Evolutionary conservation across 2,329 filamentous ascomycete species (phyloP), one percentile per base, ranked within the genome.

Genomic region (Escovopsis sp.): DNA sequence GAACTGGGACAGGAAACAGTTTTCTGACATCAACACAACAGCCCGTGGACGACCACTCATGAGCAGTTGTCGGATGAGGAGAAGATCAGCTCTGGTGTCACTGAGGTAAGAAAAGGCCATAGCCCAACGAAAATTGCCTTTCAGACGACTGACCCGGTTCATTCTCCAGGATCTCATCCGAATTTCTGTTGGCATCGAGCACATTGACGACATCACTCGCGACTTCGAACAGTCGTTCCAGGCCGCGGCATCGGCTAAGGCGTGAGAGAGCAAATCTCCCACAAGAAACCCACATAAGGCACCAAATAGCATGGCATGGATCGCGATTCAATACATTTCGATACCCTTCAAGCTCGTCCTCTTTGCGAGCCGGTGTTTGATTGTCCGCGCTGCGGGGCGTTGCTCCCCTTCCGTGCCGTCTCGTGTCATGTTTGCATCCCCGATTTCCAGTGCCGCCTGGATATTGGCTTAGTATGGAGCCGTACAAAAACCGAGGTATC

Each of bases 181-280:
- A 48, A 91, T 96, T 56, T 95, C 88, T 0, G 88, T 95, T 45
- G 89, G 89, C 40, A 94, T 83, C 1, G 89, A 96, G 67, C 87
- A 95, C 61, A 94, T 96, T 58, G 88, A 94, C 66, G 89, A 96
- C 57, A 95, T 96, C 54, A 91, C 94, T 56, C 82, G 79, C 52
- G 89, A 96, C 64, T 95, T 96, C 58, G 81, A 89, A 62, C 88
- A 94, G 68, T 84, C 84, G 0, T 93, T 95, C 63, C 72, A 76
- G 57, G 71, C 74, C 24, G 71, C 74, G 0, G 54, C 27, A 3
- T 4, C 27, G 4, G 27, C 27, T 11, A 9, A 30, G 27, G 5
- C 27, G 7, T 30, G 27, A 30, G 11, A 30, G 11, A 20, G 20
- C 20, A 20, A 20, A 4, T 20, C 20, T 30, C 11, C 8, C 27